phyloP scores from a whole-genome alignment of 176 grass and related monocot species.

The Cocos nucifera region DNA sequence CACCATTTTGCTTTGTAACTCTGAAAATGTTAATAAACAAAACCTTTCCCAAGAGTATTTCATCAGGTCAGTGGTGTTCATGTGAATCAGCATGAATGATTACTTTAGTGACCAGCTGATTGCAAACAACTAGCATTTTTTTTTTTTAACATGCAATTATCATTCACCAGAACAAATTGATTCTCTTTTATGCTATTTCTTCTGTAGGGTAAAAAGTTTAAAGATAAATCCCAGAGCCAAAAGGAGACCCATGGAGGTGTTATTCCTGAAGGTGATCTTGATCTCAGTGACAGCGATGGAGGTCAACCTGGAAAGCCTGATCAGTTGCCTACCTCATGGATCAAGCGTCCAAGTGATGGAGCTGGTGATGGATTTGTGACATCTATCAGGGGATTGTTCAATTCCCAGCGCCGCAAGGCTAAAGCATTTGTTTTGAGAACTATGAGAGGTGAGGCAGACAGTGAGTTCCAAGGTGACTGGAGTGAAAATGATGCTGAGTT shows the following conservation, averaged over 20 bases:
- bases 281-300: conserved; percentile 72
- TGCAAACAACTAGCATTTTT: too few relatives aligned
- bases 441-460: conserved; percentile 69
- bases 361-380: conserved; percentile 92
- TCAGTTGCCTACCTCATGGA: conserved; percentile 56
- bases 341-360: conserved; percentile 60
- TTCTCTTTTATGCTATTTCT: conserved; percentile 9
- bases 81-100: too few relatives aligned
- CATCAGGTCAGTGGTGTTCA: too few relatives aligned
- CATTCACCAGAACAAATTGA: conserved; percentile 17
- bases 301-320: conserved; percentile 52
- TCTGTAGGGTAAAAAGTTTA: conserved; percentile 90
- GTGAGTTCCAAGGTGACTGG: conserved; percentile 77
- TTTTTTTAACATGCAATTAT: background rate
- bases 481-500: conserved; percentile 86
- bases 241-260: conserved; percentile 41
- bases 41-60: too few relatives aligned
- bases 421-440: conserved; percentile 79
- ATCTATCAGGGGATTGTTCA: conserved; percentile 88
- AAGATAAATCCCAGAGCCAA: conserved; percentile 67
- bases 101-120: too few relatives aligned
- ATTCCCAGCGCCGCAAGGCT: conserved; percentile 69
- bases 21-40: too few relatives aligned
- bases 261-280: conserved; percentile 41
- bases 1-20: too few relatives aligned